Evolutionary conservation across 1,284 basidiomycete genomes (phyloP).

Genomic region (Laetiporus sulphureus): DNA sequence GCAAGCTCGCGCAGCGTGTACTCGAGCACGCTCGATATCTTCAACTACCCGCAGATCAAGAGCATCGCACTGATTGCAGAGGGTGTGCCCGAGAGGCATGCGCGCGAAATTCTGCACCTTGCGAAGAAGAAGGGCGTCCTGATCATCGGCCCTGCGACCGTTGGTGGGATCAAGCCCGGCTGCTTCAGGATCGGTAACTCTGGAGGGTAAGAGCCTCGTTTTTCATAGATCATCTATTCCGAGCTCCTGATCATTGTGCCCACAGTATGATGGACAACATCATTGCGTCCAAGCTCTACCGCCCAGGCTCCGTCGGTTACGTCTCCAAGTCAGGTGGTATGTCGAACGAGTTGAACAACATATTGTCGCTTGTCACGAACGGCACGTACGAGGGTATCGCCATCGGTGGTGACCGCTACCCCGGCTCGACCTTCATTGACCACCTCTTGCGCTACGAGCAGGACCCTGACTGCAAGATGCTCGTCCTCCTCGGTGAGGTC

Average conservation of each 20-base stretch:
- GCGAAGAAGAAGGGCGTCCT: conserved; percentile 85
- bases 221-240: neutral
- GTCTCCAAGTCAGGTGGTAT: conserved; percentile 99
- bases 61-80: conserved; percentile 95
- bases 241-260: conserved; percentile 11
- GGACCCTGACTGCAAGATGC: conserved; percentile 98
- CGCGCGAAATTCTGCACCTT: conserved; percentile 90
- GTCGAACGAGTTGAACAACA: conserved; percentile 99
- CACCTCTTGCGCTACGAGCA: conserved; percentile 96
- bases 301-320: conserved; percentile 94
- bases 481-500: conserved; percentile 97
- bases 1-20: conserved; percentile 94
- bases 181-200: conserved; percentile 99
- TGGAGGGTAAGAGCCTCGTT: conserved; percentile 61
- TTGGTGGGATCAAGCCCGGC: conserved; percentile 99
- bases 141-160: conserved; percentile 97
- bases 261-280: conserved; percentile 99
- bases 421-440: conserved; percentile 98
- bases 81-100: conserved; percentile 97
- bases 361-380: conserved; percentile 94
- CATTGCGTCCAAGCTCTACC: conserved; percentile 97
- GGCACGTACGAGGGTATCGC: conserved; percentile 99
- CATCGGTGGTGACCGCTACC: conserved; percentile 99
- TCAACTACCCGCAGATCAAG: conserved; percentile 66
- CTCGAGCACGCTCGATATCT: conserved; percentile 88